A percentile compares a stretch with the other conserved stretches of the same genome.
Conservation (phyloP, 2,329 filamentous ascomycete species). For the Aspergillus caelatus region DNA sequence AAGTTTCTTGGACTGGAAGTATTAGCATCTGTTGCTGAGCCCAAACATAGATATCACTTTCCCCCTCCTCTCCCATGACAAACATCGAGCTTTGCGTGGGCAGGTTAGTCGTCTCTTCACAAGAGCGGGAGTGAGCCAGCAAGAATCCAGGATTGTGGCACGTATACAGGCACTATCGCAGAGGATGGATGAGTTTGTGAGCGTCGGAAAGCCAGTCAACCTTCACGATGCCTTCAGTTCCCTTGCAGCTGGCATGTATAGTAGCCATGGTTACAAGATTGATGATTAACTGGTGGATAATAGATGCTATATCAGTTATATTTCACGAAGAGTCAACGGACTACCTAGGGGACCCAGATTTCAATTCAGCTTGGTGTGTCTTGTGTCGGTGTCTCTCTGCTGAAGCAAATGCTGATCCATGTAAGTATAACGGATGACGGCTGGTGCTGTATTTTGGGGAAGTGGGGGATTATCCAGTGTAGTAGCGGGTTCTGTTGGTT, state of each 20-base stretch:
- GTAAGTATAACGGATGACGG: too few relatives aligned
- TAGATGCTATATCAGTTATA: neutral
- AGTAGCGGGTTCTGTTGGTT: too few relatives aligned
- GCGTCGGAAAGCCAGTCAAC: neutral
- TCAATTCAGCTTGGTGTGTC: neutral
- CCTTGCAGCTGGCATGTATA: neutral
- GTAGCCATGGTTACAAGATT: neutral
- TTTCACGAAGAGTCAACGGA: neutral
- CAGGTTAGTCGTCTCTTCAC: neutral
- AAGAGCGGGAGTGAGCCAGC: neutral
- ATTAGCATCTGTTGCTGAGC: neutral
- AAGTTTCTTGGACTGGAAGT: neutral
- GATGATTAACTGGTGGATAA: neutral
- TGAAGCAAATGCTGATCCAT: too few relatives aligned
- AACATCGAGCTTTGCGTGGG: neutral
- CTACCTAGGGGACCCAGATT: neutral
- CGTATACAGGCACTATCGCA: neutral
- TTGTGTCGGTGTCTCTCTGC: neutral
- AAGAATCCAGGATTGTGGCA: neutral
- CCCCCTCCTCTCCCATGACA: neutral
- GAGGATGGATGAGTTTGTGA: neutral
- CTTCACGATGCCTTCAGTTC: neutral
- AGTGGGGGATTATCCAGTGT: too few relatives aligned
- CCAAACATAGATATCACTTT: neutral
- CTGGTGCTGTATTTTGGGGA: too few relatives aligned